phyloP scores from a whole-genome alignment of 1,284 basidiomycete species.

The Cryptococcus deneoformans region DNA sequence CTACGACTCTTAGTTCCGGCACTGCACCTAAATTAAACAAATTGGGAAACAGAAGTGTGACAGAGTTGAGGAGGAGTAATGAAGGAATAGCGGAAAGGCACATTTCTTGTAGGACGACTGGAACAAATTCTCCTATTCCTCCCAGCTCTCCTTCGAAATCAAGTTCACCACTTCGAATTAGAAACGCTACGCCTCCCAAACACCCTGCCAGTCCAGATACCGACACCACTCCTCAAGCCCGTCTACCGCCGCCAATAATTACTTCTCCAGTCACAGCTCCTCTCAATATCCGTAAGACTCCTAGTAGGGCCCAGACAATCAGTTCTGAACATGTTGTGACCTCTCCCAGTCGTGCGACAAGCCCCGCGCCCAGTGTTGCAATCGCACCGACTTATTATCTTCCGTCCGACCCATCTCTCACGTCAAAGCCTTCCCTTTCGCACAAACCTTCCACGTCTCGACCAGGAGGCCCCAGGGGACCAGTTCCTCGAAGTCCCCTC shows the following conservation, averaged over 20 bases:
- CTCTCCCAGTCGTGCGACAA: slow-evolving; percentile 3
- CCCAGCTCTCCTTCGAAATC: background rate
- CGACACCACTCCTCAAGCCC: slow-evolving; percentile 7
- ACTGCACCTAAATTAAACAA: background rate
- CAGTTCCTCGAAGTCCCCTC: slow-evolving; percentile 7
- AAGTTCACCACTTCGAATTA: slow-evolving; percentile 14
- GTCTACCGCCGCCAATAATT: background rate
- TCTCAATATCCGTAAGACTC: slow-evolving; percentile 4
- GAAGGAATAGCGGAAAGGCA: slow-evolving; percentile 11
- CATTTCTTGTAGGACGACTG: background rate
- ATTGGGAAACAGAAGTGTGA: slow-evolving; percentile 18
- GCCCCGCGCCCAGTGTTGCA: slow-evolving; percentile 4
- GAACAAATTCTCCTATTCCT: slow-evolving; percentile 3
- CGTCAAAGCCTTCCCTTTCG: background rate
- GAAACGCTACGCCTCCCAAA: slow-evolving; percentile 29
- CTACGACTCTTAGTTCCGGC: slow-evolving; percentile 20
- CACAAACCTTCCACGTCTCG: slow-evolving; percentile 6
- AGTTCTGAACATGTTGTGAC: slow-evolving; percentile 1
- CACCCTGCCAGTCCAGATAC: slow-evolving; percentile 4
- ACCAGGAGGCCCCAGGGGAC: slow-evolving; percentile 10
- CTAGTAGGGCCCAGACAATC: slow-evolving; percentile 3
- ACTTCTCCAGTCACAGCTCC: background rate
- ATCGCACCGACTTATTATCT: background rate
- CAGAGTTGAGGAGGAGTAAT: slow-evolving; percentile 16
- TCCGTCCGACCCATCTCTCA: too few relatives aligned